A percentile compares a stretch with the other conserved stretches of the same genome.
Evolutionary conservation across 192 early-diverging fungal species (phyloP).

Genomic region (Gigaspora rosea): DNA sequence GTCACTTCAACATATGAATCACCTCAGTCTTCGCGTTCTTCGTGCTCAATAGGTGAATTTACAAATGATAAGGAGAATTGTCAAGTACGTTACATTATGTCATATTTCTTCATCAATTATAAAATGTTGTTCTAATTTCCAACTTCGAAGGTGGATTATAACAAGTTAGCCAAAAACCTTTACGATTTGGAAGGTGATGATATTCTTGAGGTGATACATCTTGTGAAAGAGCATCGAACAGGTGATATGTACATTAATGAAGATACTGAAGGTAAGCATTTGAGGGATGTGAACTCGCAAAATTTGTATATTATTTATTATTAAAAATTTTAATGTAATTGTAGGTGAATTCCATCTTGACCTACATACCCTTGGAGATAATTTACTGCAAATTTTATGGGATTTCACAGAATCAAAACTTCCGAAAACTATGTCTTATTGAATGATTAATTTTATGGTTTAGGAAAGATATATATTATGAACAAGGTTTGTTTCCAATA

Average conservation of each 20-base stretch:
- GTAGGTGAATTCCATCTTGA: constrained; percentile 48
- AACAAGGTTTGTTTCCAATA: no score
- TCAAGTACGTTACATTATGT: neutral
- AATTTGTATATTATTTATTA: neutral
- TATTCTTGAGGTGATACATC: constrained; percentile 39
- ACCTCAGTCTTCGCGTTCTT: constrained; percentile 9
- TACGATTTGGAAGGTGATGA: constrained; percentile 41
- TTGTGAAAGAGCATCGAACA: constrained; percentile 44
- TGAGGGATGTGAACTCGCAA: neutral
- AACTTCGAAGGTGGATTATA: constrained; percentile 36
- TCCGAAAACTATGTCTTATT: neutral
- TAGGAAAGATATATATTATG: no score
- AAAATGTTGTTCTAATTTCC: no score
- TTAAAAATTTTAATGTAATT: neutral
- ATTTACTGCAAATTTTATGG: constrained; percentile 41
- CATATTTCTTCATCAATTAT: no score
- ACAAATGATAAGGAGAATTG: constrained; percentile 10
- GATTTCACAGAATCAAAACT: constrained; percentile 40
- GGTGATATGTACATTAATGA: constrained; percentile 48
- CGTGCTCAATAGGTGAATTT: neutral
- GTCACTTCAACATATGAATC: constrained; percentile 16
- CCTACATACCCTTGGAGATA: constrained; percentile 40
- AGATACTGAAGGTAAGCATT: constrained; percentile 42
- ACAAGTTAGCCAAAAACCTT: constrained; percentile 43
- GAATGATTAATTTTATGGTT: neutral